A percentile compares a stretch with the other conserved stretches of the same genome.
Conservation (phyloP, 495 filamentous ascomycete species). For the Bathelium albidoporum region DNA sequence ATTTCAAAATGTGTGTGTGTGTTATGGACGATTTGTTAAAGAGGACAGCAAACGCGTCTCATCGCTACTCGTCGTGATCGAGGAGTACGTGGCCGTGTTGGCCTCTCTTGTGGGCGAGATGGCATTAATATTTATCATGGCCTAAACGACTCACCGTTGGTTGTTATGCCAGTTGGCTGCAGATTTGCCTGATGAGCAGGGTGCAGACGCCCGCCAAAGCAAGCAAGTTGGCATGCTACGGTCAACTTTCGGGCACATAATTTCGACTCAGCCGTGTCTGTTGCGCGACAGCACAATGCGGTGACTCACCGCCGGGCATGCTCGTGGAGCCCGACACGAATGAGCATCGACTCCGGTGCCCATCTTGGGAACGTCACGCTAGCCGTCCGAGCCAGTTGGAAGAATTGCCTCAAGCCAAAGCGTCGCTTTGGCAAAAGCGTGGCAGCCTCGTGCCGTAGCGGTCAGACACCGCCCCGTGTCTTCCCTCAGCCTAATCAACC, state of each 20-base stretch:
- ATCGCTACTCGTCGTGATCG: neutral
- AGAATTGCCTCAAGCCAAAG: neutral
- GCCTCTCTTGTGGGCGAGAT: neutral
- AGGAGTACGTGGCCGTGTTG: constrained; percentile 2
- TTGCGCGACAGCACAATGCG: neutral
- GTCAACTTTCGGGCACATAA: constrained; percentile 1
- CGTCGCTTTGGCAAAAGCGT: neutral
- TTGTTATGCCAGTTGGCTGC: neutral
- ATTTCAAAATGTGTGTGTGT: neutral
- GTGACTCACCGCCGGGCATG: neutral
- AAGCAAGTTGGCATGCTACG: constrained; percentile 1
- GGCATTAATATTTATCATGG: neutral
- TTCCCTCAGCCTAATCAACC: neutral
- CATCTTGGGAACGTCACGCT: neutral
- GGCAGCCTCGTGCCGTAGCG: neutral
- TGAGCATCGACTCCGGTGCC: constrained; percentile 3
- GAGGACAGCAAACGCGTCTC: constrained; percentile 1
- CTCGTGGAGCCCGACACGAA: neutral
- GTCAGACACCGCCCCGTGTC: neutral
- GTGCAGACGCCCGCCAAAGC: neutral
- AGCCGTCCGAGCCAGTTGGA: neutral
- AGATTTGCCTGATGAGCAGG: neutral
- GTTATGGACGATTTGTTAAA: neutral
- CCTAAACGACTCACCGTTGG: neutral
- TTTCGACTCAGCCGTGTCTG: neutral